phyloP scores from a whole-genome alignment of 78 protist genomes.

The Capsaspora owczarzaki region DNA sequence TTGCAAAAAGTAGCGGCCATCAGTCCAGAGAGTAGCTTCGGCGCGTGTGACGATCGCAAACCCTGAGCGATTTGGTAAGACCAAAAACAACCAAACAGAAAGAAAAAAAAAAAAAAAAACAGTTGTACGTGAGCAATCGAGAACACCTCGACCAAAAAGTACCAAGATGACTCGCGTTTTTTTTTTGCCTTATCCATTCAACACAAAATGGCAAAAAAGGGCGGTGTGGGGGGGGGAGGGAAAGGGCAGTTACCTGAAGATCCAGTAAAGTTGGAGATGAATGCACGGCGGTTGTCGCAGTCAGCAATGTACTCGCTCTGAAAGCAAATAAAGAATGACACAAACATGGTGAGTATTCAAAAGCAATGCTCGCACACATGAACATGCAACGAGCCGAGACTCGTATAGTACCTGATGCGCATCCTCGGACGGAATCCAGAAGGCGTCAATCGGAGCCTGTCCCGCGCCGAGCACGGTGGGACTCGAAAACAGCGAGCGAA shows the following conservation, averaged over 20 bases:
- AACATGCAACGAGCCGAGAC: background rate
- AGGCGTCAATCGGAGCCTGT: slow-evolving; percentile 26
- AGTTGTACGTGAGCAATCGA: too few species aligned
- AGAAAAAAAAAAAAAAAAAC: background rate
- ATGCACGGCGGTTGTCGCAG: slow-evolving; percentile 52
- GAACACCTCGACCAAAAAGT: too few species aligned
- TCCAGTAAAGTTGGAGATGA: slow-evolving; percentile 78
- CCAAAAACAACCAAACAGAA: too few species aligned
- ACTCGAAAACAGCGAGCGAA: too few species aligned
- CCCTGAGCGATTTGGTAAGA: background rate
- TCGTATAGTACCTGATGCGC: slow-evolving; percentile 33
- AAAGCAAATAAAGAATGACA: too few species aligned
- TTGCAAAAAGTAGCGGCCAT: slow-evolving; percentile 68
- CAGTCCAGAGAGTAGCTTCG: slow-evolving; percentile 84
- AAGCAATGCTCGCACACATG: too few species aligned
- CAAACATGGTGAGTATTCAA: background rate
- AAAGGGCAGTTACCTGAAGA: slow-evolving; percentile 75
- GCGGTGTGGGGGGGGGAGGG: too few species aligned
- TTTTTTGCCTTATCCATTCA: too few species aligned
- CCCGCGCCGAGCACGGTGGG: background rate
- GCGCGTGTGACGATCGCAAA: slow-evolving; percentile 52
- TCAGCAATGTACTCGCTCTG: slow-evolving; percentile 70
- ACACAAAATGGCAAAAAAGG: too few species aligned
- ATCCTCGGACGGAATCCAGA: slow-evolving; percentile 54
- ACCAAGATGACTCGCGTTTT: too few species aligned